Conservation (phyloP, 192 early-diverging fungal species). For the Gigaspora rosea region DNA sequence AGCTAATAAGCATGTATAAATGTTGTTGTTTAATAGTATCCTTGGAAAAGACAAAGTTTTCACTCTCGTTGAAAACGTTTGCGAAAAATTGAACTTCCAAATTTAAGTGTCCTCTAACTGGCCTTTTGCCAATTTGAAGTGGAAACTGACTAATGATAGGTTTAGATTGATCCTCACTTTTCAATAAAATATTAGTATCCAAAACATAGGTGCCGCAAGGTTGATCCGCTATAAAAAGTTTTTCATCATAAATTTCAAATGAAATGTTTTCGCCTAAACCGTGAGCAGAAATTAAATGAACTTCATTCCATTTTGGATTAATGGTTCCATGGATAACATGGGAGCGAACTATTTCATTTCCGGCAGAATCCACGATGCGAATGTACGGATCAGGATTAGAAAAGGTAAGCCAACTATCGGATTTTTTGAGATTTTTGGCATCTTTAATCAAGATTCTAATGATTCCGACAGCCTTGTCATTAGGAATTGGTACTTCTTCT, state of each 20-base stretch:
- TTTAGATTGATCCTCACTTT: slow-evolving; percentile 2
- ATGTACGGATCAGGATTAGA: slow-evolving; percentile 27
- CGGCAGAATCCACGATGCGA: neutral
- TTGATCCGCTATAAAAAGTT: slow-evolving; percentile 9
- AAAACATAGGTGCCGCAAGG: slow-evolving; percentile 4
- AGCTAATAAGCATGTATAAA: slow-evolving; percentile 21
- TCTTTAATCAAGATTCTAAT: neutral
- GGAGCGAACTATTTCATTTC: slow-evolving; percentile 14
- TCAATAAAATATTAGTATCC: neutral
- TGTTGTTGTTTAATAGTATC: neutral
- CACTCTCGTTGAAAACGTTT: neutral
- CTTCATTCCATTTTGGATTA: slow-evolving; percentile 17
- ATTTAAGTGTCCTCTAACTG: neutral
- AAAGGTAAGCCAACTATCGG: neutral
- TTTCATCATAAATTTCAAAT: slow-evolving; percentile 17
- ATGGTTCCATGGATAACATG: neutral
- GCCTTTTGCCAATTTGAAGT: neutral
- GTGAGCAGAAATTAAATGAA: slow-evolving; percentile 26
- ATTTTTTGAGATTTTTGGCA: slow-evolving; percentile 9
- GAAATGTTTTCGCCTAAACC: slow-evolving; percentile 9
- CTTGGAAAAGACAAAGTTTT: neutral
- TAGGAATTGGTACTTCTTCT: too few species aligned
- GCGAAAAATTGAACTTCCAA: slow-evolving; percentile 20
- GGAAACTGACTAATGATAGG: neutral
- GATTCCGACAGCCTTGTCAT: slow-evolving; percentile 9